These are phyloP conservation scores for Globisporangium parvum DNA, from an alignment of 352 stramenopile genomes.

Conservation along the genomic window DNA sequence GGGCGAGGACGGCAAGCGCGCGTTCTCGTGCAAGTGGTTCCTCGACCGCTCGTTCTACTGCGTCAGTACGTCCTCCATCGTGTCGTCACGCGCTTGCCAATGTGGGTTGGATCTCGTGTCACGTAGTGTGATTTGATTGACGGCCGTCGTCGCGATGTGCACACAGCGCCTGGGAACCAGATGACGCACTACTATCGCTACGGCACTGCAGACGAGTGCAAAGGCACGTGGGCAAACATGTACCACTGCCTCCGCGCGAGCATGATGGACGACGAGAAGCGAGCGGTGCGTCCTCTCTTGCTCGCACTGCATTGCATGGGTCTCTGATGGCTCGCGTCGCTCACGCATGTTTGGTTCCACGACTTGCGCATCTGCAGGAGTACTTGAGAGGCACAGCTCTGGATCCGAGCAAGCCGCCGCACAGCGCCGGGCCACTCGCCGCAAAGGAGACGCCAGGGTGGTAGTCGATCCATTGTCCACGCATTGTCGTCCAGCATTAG, in stretches of 20 bases:
- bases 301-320: not conserved
- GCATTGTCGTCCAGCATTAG: not conserved
- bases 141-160: not conserved
- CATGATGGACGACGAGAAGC: conserved; percentile 76
- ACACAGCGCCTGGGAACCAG: conserved; percentile 65
- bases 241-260: conserved; percentile 71
- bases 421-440: conserved; percentile 57
- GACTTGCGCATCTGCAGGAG: conserved; percentile 17
- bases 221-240: conserved; percentile 78
- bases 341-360: not conserved
- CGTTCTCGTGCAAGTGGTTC: conserved; percentile 71
- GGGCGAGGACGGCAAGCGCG: conserved; percentile 30
- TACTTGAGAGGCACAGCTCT: conserved; percentile 68
- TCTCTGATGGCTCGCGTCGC: not conserved
- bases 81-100: not conserved
- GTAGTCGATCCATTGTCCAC: conserved; percentile 20
- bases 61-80: conserved; percentile 69
- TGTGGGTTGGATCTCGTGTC: not conserved
- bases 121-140: conserved; percentile 1
- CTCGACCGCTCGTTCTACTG: conserved; percentile 77
- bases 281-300: conserved; percentile 22
- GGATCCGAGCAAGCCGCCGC: conserved; percentile 43
- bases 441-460: conserved; percentile 64
- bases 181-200: conserved; percentile 79
- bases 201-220: conserved; percentile 68